Conservation (phyloP, 257 asterid genomes). For the Apocynum venetum region DNA sequence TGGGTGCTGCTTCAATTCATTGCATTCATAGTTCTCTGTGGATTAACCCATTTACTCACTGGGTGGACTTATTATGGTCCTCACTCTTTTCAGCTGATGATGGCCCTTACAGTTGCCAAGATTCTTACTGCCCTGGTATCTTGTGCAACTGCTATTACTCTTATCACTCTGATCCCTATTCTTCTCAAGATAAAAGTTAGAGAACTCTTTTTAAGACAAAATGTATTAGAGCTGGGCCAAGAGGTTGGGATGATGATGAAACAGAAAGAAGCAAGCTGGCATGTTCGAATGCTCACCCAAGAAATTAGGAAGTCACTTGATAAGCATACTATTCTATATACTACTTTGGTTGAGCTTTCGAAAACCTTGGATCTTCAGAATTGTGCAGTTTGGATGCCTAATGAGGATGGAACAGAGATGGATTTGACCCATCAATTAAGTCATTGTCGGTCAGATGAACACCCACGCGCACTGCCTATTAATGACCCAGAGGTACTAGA, state of each 20-base stretch:
- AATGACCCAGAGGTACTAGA: conserved; percentile 40
- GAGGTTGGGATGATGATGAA: conserved; percentile 48
- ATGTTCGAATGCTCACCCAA: conserved; percentile 42
- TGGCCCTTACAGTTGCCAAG: conserved; percentile 40
- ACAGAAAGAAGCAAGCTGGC: conserved; percentile 43
- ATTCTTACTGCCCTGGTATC: conserved; percentile 44
- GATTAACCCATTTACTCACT: conserved; percentile 43
- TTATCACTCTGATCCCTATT: conserved; percentile 36
- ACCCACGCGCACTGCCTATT: conserved; percentile 22
- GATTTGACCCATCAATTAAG: conserved; percentile 42
- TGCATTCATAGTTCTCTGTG: conserved; percentile 44
- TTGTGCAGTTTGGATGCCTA: conserved; percentile 55
- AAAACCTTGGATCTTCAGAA: conserved; percentile 42
- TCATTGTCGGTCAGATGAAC: conserved; percentile 24
- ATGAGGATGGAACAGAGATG: conserved; percentile 32
- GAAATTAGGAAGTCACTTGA: conserved; percentile 46
- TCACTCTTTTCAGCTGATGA: conserved; percentile 38
- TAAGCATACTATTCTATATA: conserved; percentile 40
- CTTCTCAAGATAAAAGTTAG: conserved; percentile 41
- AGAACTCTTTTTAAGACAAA: conserved; percentile 38
- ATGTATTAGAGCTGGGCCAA: conserved; percentile 44
- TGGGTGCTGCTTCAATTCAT: conserved; percentile 44
- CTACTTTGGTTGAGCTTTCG: conserved; percentile 45
- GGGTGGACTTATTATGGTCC: conserved; percentile 39
- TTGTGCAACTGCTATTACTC: conserved; percentile 50